Evolutionary conservation across 2,329 filamentous ascomycete species (phyloP).

Genomic region (Xylariaceae sp.): DNA sequence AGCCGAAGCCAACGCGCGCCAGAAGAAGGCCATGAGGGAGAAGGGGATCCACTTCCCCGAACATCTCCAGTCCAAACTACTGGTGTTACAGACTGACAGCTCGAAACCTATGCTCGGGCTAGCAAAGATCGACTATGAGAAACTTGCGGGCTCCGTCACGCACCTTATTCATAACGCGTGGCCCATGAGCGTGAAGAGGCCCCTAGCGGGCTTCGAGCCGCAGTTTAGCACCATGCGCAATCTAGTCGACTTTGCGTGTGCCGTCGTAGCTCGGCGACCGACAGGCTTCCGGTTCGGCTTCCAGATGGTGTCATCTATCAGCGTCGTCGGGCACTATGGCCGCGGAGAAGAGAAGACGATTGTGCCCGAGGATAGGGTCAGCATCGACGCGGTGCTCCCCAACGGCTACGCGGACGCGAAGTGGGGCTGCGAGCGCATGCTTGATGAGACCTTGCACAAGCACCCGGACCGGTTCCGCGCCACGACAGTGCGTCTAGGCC

Average conservation of each 20-base stretch:
- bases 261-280: conserved; percentile 20
- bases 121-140: conserved; percentile 37
- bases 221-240: conserved; percentile 50
- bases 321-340: conserved; percentile 38
- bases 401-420: conserved; percentile 57
- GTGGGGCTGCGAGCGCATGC: conserved; percentile 51
- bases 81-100: conserved; percentile 44
- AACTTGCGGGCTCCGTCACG: conserved; percentile 43
- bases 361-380: conserved; percentile 47
- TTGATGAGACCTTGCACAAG: conserved; percentile 49
- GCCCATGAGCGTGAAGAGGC: conserved; percentile 48
- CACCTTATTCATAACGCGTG: conserved; percentile 56
- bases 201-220: conserved; percentile 42
- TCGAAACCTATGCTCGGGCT: conserved; percentile 48
- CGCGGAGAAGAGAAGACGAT: conserved; percentile 18
- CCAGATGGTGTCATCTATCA: conserved; percentile 47
- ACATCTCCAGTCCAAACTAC: conserved; percentile 39
- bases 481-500: conserved; percentile 49
- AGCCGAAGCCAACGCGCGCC: conserved; percentile 12
- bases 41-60: conserved; percentile 11
- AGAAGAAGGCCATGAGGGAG: conserved; percentile 17
- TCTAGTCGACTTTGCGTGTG: conserved; percentile 47
- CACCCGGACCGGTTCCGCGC: conserved; percentile 45
- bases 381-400: conserved; percentile 43
- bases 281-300: conserved; percentile 32